phyloP scores from a whole-genome alignment of 331 rosid genomes.

The Prunus yedoensis region DNA sequence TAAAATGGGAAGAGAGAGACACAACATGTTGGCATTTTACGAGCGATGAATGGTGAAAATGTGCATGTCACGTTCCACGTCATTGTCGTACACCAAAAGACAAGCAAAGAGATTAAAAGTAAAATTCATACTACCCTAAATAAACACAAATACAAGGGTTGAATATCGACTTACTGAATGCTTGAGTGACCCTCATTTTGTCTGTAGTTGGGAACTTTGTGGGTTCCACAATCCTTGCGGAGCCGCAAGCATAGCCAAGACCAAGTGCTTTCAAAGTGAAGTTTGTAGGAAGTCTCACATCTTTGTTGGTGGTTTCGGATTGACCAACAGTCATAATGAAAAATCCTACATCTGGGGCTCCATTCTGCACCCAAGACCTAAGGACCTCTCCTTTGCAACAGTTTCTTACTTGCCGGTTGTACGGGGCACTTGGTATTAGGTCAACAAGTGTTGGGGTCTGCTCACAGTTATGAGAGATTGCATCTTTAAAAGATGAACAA shows the following conservation, averaged over 20 bases:
- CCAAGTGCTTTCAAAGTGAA: conserved; percentile 25
- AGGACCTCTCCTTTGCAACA: conserved; percentile 30
- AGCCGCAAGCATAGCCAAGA: conserved; percentile 32
- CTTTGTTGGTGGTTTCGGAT: conserved; percentile 19
- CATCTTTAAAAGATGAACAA: conserved; percentile 15
- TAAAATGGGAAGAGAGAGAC: conserved; percentile 38
- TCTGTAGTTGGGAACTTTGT: conserved; percentile 14
- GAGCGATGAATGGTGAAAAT: conserved; percentile 28
- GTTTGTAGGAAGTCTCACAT: conserved; percentile 25
- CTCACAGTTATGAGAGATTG: conserved; percentile 8
- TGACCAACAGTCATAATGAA: conserved; percentile 24
- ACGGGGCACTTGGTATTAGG: conserved; percentile 18
- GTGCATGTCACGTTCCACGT: conserved; percentile 40
- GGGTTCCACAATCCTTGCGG: conserved; percentile 20
- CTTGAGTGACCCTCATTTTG: conserved; percentile 28
- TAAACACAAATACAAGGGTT: neutral
- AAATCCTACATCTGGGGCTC: conserved; percentile 1
- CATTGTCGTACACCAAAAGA: conserved; percentile 16
- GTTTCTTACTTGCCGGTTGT: conserved; percentile 6
- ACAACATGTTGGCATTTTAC: conserved; percentile 29
- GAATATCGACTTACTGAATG: conserved; percentile 19
- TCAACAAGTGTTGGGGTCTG: conserved; percentile 18
- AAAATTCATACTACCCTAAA: neutral
- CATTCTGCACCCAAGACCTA: conserved; percentile 30
- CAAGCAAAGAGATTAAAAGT: neutral